Evolutionary conservation across 129 eudicot genomes (phyloP).

Genomic region (Flaveria sonorensis): DNA sequence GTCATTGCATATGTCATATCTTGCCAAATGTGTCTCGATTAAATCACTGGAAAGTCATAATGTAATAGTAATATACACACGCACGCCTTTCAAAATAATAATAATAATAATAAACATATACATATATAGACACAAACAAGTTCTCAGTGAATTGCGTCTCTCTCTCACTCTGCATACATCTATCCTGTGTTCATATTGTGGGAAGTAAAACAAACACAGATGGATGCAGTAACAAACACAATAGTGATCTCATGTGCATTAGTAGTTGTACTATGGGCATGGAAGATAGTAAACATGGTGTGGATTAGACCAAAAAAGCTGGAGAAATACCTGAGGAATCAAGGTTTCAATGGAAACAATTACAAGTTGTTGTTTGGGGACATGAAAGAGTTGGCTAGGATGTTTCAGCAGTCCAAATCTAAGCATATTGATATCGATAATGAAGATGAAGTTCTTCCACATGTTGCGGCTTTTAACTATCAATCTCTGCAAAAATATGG

Average conservation of each 20-base stretch:
- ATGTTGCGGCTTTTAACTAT: slow-evolving; percentile 5
- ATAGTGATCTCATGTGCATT: slow-evolving; percentile 23
- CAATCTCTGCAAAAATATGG: slow-evolving; percentile 25
- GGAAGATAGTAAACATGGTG: slow-evolving; percentile 30
- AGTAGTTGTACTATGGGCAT: slow-evolving; percentile 24
- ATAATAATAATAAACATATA: too few relatives aligned
- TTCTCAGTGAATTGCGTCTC: too few relatives aligned
- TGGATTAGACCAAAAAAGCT: slow-evolving; percentile 37
- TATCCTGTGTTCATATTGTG: neutral
- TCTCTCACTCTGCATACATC: neutral
- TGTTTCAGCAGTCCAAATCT: slow-evolving; percentile 22
- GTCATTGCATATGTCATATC: slow-evolving; percentile 19
- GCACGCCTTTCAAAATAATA: too few relatives aligned
- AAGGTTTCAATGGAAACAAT: slow-evolving; percentile 40
- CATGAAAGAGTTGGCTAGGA: slow-evolving; percentile 17
- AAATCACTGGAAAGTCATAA: neutral
- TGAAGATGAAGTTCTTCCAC: slow-evolving; percentile 22
- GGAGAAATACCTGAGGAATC: slow-evolving; percentile 32
- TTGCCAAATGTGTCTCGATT: neutral
- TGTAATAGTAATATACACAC: too few relatives aligned
- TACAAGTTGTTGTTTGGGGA: slow-evolving; percentile 39
- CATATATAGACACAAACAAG: too few relatives aligned
- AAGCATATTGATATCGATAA: slow-evolving; percentile 22
- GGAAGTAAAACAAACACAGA: neutral
- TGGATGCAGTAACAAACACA: slow-evolving; percentile 29